Base-by-base conservation (phyloP, 2,329 filamentous ascomycete species). In the Penicillium sp. region DNA sequence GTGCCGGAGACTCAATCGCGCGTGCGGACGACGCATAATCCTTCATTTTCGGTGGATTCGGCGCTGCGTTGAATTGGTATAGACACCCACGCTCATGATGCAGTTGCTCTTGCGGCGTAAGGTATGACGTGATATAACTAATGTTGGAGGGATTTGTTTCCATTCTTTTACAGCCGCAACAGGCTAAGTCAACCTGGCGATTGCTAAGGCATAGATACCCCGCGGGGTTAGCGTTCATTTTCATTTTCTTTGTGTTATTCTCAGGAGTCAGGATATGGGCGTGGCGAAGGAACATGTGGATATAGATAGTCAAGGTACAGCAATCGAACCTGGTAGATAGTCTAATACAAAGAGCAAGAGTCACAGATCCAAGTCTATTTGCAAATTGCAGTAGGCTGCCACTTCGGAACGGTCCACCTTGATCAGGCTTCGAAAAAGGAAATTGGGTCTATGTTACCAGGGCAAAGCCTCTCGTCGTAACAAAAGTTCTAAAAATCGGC, bases 401-500 rank as follows among this genome's bases (percentile, higher is more conserved):
- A 9, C 11, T 13, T 34, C 10, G 3, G 19, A 16, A 22, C 3
- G 12, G 19, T 14, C 16, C 16, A 16, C 31, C 22, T 29, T 5
- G 13, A 29, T 10, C 14, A 34, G 30, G n/a, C 25, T 36, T 42
- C 14, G 22, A 35, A 10, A 29, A 42, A 30, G 12, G 28, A 28
- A 19, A 30, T 19, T 10, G 7, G 22, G 9, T 31, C 18, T 30
- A 43, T 25, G 11, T 0, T 12, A 18, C 16, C 18, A 25, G 25
- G 12, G 39, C 10, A 18, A 14, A 27, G 14, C 3, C 7, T 10
- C n/a, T n/a, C n/a, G n/a, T n/a, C 7, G 8, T 14, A 30, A 13
- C 16, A 19, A 49, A 16, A 5, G 6, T 22, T 50, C 45, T 63
- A 72, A 44, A 71, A 68, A 16, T 62, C 61, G 11, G 54, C 54